These are phyloP conservation scores for Fusarium robinianum DNA, from an alignment of 2,329 filamentous ascomycete species.

Conservation along the genomic window DNA sequence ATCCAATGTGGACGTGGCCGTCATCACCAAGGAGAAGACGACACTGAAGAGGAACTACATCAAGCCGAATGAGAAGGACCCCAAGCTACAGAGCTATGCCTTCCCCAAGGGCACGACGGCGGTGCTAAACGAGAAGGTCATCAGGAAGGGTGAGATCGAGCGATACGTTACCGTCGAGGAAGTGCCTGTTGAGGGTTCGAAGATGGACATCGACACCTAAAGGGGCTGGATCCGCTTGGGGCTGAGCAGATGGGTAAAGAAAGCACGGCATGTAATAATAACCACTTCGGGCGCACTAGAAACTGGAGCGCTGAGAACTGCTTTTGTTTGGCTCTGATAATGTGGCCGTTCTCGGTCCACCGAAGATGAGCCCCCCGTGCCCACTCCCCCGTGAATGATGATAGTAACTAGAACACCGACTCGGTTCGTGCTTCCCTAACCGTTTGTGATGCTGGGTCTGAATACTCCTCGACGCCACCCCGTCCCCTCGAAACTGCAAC, in stretches of 20 bases:
- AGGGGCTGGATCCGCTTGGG: slow-evolving; percentile 12
- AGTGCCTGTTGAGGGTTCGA: slow-evolving; percentile 70
- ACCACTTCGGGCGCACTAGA: slow-evolving; percentile 24
- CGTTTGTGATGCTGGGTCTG: too few species aligned
- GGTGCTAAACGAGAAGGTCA: slow-evolving; percentile 93
- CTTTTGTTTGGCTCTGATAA: slow-evolving; percentile 7
- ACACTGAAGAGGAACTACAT: slow-evolving; percentile 91
- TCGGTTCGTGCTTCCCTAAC: slow-evolving; percentile 5
- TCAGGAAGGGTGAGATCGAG: slow-evolving; percentile 89
- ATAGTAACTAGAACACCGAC: too few species aligned
- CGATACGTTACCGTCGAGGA: slow-evolving; percentile 94
- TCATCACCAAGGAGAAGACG: slow-evolving; percentile 95
- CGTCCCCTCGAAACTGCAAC: slow-evolving; percentile 17
- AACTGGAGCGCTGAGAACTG: slow-evolving; percentile 25
- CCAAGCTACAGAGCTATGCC: slow-evolving; percentile 91
- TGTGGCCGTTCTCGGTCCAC: slow-evolving; percentile 9
- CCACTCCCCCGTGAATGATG: too few species aligned
- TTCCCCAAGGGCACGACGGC: slow-evolving; percentile 94
- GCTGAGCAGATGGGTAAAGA: slow-evolving; percentile 21
- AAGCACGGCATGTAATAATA: slow-evolving; percentile 36
- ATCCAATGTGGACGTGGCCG: slow-evolving; percentile 94
- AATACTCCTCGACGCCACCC: slow-evolving; percentile 4
- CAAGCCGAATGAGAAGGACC: slow-evolving; percentile 85
- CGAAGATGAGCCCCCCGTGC: background rate
- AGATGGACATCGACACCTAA: slow-evolving; percentile 70